Evolutionary conservation across 2,329 filamentous ascomycete genomes (phyloP), one percentile per base, ranked within the genome.

Genomic region (Fusarium sororula): DNA sequence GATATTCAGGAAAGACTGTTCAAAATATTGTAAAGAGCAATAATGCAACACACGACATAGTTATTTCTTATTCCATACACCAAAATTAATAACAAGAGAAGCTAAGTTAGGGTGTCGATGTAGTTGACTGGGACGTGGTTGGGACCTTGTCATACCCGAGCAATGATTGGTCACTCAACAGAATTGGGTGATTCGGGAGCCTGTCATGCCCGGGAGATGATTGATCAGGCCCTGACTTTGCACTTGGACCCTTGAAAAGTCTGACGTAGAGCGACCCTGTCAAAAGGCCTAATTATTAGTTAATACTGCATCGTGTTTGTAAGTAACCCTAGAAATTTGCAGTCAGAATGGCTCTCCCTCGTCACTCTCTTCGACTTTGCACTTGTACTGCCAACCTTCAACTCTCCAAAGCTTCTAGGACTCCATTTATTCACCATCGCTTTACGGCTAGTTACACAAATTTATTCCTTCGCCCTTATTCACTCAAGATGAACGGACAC

Each of bases 371-470:
- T 6, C 50, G n/a, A 37, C 30, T 35, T 51, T 3, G 1, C 8
- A 6, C 48, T 5, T 32, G 7, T 14, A 2, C 30, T 4, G 3
- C 22, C 48, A 18, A 10, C 22, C 4, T 47, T 3, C 6, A 20
- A 18, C 6, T 18, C 24, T 26, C 2, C 42, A 32, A 10, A 0
- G 0, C 12, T 51, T 20, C 4, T 7, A n/a, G 15, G 4, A 7
- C 1, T 2, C 14, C 15, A 1, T 5, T 30, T n/a, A 18, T 32
- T 6, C 3, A 11, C 22, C 8, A 2, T 51, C 30, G 4, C 15
- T 51, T 51, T 18, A 2, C 48, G 4, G 7, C 8, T 20, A 51
- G 4, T 7, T 11, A 24, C 22, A 51, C 0, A 24, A 3, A 5
- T 7, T 24, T 18, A 6, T 24, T 35, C 4, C 7, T 14, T 35